Evolutionary conservation across 2,329 filamentous ascomycete species (phyloP).

Genomic region (Fusarium burgessii): DNA sequence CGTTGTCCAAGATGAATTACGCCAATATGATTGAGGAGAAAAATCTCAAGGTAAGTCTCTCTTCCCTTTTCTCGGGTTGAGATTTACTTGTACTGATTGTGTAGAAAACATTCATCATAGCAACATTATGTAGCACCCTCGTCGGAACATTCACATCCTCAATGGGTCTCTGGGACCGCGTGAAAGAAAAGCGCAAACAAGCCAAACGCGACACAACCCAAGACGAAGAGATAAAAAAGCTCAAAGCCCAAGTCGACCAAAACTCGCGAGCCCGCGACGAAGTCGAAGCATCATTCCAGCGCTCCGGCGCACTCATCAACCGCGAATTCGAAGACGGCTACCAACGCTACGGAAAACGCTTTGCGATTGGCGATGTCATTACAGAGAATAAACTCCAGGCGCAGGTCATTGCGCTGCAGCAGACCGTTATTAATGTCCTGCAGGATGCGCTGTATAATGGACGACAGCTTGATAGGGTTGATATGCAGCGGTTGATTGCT

Average conservation of each 20-base stretch:
- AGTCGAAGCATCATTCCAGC: constrained; percentile 38
- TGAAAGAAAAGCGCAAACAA: constrained; percentile 43
- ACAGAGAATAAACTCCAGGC: constrained; percentile 45
- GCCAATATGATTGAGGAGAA: constrained; percentile 46
- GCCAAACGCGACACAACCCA: constrained; percentile 39
- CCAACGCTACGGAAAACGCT: constrained; percentile 35
- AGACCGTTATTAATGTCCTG: constrained; percentile 44
- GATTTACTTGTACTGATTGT: fast-evolving
- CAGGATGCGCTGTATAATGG: constrained; percentile 42
- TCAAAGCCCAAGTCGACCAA: constrained; percentile 36
- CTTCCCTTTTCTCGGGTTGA: not conserved
- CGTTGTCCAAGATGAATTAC: constrained; percentile 35
- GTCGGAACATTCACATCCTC: constrained; percentile 46
- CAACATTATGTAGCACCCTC: constrained; percentile 43
- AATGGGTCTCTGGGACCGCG: constrained; percentile 44
- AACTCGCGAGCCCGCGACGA: constrained; percentile 27
- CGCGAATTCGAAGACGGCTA: constrained; percentile 45
- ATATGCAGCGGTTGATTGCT: constrained; percentile 42
- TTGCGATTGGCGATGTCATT: constrained; percentile 42
- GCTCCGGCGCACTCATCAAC: constrained; percentile 41
- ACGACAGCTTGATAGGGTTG: constrained; percentile 36
- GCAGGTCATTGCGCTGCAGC: constrained; percentile 44
- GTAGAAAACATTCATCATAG: constrained; percentile 46
- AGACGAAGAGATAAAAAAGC: constrained; percentile 45
- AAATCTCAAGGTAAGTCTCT: constrained; percentile 34